Evolutionary conservation across 176 grass and related monocot species (phyloP), one percentile per base, ranked within the genome.

Genomic region (Triticum turgidum): DNA sequence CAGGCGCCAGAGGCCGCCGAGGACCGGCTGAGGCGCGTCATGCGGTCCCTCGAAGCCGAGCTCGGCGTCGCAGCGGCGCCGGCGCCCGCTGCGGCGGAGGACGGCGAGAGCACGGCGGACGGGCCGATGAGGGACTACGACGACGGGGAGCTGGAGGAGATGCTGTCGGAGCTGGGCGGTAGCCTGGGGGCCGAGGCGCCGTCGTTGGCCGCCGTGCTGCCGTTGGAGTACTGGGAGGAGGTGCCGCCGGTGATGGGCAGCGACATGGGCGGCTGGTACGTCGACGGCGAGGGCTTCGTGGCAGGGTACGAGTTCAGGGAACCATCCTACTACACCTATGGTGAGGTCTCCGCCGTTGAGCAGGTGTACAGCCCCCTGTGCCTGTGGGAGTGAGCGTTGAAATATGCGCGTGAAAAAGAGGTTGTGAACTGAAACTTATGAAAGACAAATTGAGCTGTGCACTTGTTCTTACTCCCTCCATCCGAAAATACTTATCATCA

Each of bases 361-460:
- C 90, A 89, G 67, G 80, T 85, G 86, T 90, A 92, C 90, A 88
- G 90, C 78, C 89, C 92, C 7, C 38, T 94, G 38, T 94, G 92
- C 10, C 70, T 94, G 47, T 94, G 92, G 92, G 86, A 92, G 87
- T 89, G 86, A 82, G 52, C 54, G 61, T 11, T 67, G 11, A 59
- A 83, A 78, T 70, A 33, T 22, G 49, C 21, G 70, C 38, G 38
- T 4, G 33, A 44, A 27, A 20, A 41, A 8, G 14, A 61, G 51
- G 58, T 32, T 51, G 30, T 25, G 25, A 39, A 12, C 80, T 44
- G 9, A 52, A 18, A 14, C 9, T 24, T 44, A 22, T 14, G 25
- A 75, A 62, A 2, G 22, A 73, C 9, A 72, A 29, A 54, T 41
- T n/a, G n/a, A 41, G 4, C 21, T 49, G 12, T 14, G 12, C 12